Conservation (phyloP, 768 basidiomycete genomes). For the Dentipellis sp. region DNA sequence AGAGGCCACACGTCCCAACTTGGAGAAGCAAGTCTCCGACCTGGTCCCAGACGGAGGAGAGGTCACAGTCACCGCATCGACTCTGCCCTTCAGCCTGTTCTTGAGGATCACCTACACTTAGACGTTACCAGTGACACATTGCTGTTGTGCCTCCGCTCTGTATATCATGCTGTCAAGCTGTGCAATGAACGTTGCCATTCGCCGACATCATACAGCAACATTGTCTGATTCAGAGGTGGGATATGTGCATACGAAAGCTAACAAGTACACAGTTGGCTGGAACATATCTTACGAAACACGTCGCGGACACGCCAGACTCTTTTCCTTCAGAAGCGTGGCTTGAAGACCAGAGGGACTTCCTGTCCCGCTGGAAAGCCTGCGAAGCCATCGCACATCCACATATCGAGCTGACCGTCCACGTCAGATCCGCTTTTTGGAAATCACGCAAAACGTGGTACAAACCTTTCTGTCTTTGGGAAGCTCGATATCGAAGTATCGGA, state of each 20-base stretch:
- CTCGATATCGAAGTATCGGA: not conserved
- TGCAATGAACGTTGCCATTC: not conserved
- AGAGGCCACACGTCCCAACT: constrained; percentile 80
- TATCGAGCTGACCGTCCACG: no score
- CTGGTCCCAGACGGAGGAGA: constrained; percentile 70
- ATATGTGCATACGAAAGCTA: not conserved
- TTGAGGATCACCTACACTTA: constrained; percentile 51
- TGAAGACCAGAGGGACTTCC: not conserved
- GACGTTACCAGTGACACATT: not conserved
- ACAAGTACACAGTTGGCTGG: not conserved
- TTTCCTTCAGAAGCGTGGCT: not conserved
- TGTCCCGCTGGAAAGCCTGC: not conserved
- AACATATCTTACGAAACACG: not conserved
- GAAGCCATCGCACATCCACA: no score
- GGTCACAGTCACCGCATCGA: constrained; percentile 80
- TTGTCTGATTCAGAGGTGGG: not conserved
- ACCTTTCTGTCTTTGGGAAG: not conserved
- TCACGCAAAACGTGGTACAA: no score
- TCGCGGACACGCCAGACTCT: not conserved
- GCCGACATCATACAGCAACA: not conserved
- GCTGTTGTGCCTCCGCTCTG: not conserved
- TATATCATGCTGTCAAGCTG: not conserved
- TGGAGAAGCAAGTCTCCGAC: constrained; percentile 79
- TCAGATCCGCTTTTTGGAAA: no score
- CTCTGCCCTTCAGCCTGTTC: constrained; percentile 79